phyloP scores from a whole-genome alignment of 1,139 yeast genomes.

The Debaryomycetaceae sp. region DNA sequence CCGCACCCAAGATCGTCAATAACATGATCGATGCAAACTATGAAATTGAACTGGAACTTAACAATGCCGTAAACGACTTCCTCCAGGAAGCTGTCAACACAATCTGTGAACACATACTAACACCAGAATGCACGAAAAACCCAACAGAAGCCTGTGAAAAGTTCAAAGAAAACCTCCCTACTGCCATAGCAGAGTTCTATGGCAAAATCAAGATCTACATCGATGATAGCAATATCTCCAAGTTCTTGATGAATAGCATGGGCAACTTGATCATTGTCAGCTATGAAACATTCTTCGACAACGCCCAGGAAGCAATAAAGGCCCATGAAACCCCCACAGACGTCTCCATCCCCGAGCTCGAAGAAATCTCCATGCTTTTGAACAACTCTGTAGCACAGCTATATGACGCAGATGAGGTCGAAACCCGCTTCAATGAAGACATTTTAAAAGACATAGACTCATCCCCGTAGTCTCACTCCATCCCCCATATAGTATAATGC shows the following conservation, averaged over 20 bases:
- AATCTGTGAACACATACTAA: slow-evolving; percentile 32
- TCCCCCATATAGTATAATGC: neutral
- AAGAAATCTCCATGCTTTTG: slow-evolving; percentile 46
- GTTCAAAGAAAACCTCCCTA: slow-evolving; percentile 49
- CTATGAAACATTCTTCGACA: slow-evolving; percentile 30
- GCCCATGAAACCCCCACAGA: neutral
- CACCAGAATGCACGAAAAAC: slow-evolving; percentile 19
- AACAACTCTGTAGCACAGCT: slow-evolving; percentile 21
- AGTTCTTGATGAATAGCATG: slow-evolving; percentile 32
- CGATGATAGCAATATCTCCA: slow-evolving; percentile 31
- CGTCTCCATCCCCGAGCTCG: slow-evolving; percentile 51
- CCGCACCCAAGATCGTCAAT: slow-evolving; percentile 80
- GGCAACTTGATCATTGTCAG: slow-evolving; percentile 26
- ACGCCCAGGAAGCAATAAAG: slow-evolving; percentile 10
- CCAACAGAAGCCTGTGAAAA: slow-evolving; percentile 26
- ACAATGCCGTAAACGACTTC: slow-evolving; percentile 66
- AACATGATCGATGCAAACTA: slow-evolving; percentile 82
- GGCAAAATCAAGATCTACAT: slow-evolving; percentile 48
- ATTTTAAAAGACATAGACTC: slow-evolving; percentile 17
- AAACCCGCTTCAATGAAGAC: slow-evolving; percentile 19
- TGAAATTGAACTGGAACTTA: slow-evolving; percentile 71
- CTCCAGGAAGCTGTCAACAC: slow-evolving; percentile 37
- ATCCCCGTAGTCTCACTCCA: neutral
- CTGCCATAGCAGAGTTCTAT: slow-evolving; percentile 54
- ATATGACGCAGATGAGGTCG: slow-evolving; percentile 16